Conservation (phyloP, 2,329 filamentous ascomycete genomes). For the Arthrinium puccinioides region DNA sequence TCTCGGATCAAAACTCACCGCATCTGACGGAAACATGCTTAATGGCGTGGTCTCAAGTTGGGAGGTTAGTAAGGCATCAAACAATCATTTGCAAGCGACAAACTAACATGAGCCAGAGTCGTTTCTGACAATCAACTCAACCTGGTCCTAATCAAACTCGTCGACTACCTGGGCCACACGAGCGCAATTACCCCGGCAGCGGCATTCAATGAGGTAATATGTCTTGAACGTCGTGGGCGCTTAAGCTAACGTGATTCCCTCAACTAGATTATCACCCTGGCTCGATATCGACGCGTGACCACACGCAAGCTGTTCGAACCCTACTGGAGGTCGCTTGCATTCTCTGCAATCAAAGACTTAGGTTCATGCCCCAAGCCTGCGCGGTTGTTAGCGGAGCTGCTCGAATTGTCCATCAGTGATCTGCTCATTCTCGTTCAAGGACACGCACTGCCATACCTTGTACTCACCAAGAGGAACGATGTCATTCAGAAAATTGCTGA, state of each 20-base stretch:
- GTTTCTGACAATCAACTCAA: conserved; percentile 79
- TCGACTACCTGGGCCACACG: conserved; percentile 79
- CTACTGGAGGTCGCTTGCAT: conserved; percentile 82
- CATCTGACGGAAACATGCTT: conserved; percentile 77
- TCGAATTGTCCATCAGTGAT: conserved; percentile 67
- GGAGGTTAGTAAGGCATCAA: conserved; percentile 42
- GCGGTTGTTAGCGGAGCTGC: conserved; percentile 70
- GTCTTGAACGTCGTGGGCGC: neutral
- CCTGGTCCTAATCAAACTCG: conserved; percentile 71
- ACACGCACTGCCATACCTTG: conserved; percentile 78
- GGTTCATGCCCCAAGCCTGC: conserved; percentile 74
- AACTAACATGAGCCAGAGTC: conserved; percentile 35
- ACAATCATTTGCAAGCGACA: neutral
- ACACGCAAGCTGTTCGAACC: conserved; percentile 69
- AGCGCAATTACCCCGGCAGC: conserved; percentile 74
- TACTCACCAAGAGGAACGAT: conserved; percentile 69
- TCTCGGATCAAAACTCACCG: conserved; percentile 62
- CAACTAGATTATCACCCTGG: conserved; percentile 56
- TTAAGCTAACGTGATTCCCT: neutral
- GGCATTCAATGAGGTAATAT: conserved; percentile 69
- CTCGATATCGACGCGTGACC: conserved; percentile 54
- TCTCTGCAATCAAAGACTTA: conserved; percentile 76
- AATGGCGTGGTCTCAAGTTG: conserved; percentile 78
- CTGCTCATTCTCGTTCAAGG: conserved; percentile 71
- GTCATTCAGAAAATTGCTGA: conserved; percentile 76